Evolutionary conservation across 352 stramenopile species (phyloP).

Genomic region (Nothophytophthora sp.): DNA sequence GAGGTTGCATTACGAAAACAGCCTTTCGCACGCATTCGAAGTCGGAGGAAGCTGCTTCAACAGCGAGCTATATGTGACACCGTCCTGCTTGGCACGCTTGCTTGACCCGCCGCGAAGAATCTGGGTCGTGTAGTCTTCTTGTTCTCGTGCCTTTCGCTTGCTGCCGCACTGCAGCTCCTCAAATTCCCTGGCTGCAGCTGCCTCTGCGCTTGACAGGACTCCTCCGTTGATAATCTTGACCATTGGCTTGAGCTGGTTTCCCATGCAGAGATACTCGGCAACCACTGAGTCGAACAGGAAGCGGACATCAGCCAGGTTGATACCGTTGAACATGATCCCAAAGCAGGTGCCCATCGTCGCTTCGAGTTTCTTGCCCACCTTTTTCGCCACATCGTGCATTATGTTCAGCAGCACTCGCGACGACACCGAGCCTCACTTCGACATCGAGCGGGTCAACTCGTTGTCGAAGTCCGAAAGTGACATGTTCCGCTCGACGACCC

Average conservation of each 20-base stretch:
- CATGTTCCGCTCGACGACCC: too few species aligned
- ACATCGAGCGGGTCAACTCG: too few species aligned
- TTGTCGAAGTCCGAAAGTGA: neutral
- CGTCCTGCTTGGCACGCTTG: neutral
- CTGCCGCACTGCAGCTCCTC: neutral
- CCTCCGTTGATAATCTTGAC: slow-evolving; percentile 10
- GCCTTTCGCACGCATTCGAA: slow-evolving; percentile 3
- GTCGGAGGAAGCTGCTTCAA: slow-evolving; percentile 3
- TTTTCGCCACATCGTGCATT: slow-evolving; percentile 2
- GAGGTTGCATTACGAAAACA: slow-evolving; percentile 9
- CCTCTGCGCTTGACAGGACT: neutral
- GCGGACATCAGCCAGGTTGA: slow-evolving; percentile 6
- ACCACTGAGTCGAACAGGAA: slow-evolving; percentile 5
- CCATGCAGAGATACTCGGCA: neutral
- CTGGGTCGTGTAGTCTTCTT: slow-evolving; percentile 1
- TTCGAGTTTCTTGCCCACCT: neutral
- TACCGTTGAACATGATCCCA: neutral
- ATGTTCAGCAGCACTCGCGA: neutral
- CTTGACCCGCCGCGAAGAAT: neutral
- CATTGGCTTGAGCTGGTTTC: neutral
- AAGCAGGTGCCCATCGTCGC: neutral
- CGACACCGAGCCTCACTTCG: neutral
- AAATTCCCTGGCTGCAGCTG: neutral
- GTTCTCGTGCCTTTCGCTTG: neutral
- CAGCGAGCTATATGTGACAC: neutral